These are phyloP conservation scores for Mangifera indica DNA, from an alignment of 345 rosid genomes.

Conservation along the genomic window DNA sequence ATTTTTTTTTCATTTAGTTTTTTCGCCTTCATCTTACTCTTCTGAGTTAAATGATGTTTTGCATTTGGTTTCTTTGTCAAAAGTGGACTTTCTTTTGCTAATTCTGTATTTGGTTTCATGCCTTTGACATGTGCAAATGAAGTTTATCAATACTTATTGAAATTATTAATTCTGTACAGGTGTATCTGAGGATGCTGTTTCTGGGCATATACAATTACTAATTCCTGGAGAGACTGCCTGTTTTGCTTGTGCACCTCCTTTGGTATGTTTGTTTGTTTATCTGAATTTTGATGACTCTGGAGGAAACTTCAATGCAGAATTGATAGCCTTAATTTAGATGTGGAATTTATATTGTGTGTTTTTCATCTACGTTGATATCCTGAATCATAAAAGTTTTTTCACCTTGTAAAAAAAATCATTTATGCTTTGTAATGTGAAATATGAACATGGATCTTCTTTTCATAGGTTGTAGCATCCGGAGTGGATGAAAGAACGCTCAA, in stretches of 20 bases:
- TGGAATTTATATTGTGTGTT: not conserved
- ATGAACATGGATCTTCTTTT: conserved; percentile 1
- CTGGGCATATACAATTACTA: conserved; percentile 93
- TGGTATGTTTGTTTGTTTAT: conserved; percentile 47
- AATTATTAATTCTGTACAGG: conserved; percentile 42
- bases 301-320: conserved; percentile 9
- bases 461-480: conserved; percentile 94
- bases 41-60: not conserved
- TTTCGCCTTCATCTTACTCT: not conserved
- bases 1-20: not conserved
- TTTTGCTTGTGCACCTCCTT: conserved; percentile 98
- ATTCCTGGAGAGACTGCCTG: conserved; percentile 97
- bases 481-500: conserved; percentile 92
- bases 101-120: not conserved
- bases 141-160: not conserved
- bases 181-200: conserved; percentile 98
- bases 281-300: conserved; percentile 5
- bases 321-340: not conserved
- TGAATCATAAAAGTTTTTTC: not conserved
- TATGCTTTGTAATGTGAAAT: conserved; percentile 10
- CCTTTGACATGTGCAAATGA: not conserved
- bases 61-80: not conserved
- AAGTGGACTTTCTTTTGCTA: not conserved
- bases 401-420: not conserved
- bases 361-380: not conserved